These are phyloP conservation scores for Kazachstania martiniae DNA, from an alignment of 805 yeast genomes.

Conservation along the genomic window DNA sequence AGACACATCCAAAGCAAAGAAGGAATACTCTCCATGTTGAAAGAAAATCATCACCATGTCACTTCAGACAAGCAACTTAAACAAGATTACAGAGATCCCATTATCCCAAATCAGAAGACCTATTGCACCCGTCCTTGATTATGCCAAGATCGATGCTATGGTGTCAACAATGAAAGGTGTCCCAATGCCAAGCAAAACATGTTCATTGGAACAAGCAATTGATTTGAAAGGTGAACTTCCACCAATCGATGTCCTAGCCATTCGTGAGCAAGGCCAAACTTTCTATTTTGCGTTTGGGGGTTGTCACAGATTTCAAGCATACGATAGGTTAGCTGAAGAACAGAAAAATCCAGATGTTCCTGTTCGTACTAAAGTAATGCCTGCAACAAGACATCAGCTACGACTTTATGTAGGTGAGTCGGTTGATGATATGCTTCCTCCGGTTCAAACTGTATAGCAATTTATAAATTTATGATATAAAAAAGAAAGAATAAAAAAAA, in stretches of 20 bases:
- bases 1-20: too few relatives aligned
- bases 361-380: slow-evolving; percentile 64
- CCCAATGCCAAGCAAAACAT: slow-evolving; percentile 57
- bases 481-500: too few relatives aligned
- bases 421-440: too few relatives aligned
- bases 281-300: slow-evolving; percentile 84
- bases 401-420: slow-evolving; percentile 56
- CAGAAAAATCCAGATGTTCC: slow-evolving; percentile 23
- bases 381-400: slow-evolving; percentile 62
- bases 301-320: slow-evolving; percentile 83
- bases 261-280: slow-evolving; percentile 48
- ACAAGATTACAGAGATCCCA: slow-evolving; percentile 49
- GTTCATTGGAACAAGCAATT: slow-evolving; percentile 32
- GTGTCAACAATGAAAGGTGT: slow-evolving; percentile 52
- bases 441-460: too few relatives aligned
- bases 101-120: slow-evolving; percentile 63
- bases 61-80: slow-evolving; percentile 49
- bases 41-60: slow-evolving; percentile 37
- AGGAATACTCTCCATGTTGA: not conserved
- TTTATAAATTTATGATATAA: too few relatives aligned
- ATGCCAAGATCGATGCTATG: slow-evolving; percentile 69
- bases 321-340: slow-evolving; percentile 42
- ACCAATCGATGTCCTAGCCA: slow-evolving; percentile 67
- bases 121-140: slow-evolving; percentile 74
- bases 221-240: slow-evolving; percentile 53